Evolutionary conservation across 495 filamentous ascomycete species (phyloP).

Genomic region (Podospora conica): DNA sequence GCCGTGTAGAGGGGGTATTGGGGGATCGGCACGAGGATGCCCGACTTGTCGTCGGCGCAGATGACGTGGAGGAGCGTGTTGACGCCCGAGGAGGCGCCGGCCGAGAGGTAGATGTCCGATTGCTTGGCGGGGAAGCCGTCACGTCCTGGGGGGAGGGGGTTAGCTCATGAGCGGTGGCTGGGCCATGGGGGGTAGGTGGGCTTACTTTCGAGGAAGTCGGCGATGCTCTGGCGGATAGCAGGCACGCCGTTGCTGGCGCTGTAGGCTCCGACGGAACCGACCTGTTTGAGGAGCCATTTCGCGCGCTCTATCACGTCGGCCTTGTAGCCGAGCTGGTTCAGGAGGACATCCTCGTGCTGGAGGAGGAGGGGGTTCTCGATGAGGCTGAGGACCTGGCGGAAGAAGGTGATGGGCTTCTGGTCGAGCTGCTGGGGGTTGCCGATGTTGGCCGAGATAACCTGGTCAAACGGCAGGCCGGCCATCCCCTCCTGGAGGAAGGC

Average conservation of each 20-base stretch:
- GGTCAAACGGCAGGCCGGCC: slow-evolving; percentile 73
- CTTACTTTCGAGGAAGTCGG: slow-evolving; percentile 81
- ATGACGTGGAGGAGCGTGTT: slow-evolving; percentile 88
- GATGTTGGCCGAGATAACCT: slow-evolving; percentile 94
- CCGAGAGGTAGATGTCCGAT: slow-evolving; percentile 75
- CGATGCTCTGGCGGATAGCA: slow-evolving; percentile 79
- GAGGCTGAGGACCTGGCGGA: slow-evolving; percentile 92
- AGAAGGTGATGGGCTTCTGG: slow-evolving; percentile 98
- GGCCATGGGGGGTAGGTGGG: background rate
- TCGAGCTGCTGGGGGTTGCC: slow-evolving; percentile 98
- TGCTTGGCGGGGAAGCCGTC: slow-evolving; percentile 81
- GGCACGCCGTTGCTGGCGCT: slow-evolving; percentile 86
- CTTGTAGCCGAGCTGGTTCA: slow-evolving; percentile 72
- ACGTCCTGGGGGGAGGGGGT: slow-evolving; percentile 45
- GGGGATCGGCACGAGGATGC: slow-evolving; percentile 89
- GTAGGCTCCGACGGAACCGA: slow-evolving; percentile 92
- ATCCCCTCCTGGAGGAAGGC: slow-evolving; percentile 49
- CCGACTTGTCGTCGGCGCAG: slow-evolving; percentile 69
- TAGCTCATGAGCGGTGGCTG: background rate
- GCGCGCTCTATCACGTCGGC: slow-evolving; percentile 83
- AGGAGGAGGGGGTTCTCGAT: slow-evolving; percentile 84
- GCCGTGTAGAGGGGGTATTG: slow-evolving; percentile 98
- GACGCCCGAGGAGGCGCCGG: slow-evolving; percentile 88
- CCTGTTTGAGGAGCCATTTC: slow-evolving; percentile 66
- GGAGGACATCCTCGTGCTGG: slow-evolving; percentile 63